Conservation (phyloP, 805 yeast genomes). For the Wickerhamiella azyma region DNA sequence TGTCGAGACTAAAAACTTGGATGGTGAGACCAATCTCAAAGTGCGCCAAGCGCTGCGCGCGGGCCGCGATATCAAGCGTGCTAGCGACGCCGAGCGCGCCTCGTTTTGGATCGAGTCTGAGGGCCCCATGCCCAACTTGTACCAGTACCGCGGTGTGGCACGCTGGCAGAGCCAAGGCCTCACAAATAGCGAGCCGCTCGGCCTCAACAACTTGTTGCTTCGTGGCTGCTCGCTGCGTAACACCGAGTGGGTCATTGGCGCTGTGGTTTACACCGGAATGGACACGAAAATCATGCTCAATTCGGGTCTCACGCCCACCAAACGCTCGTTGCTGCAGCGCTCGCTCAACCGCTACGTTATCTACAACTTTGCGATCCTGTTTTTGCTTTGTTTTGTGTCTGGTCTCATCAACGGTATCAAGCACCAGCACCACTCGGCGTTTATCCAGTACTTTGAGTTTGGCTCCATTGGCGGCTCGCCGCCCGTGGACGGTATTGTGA, state of each 20-base stretch:
- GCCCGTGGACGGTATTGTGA: constrained; percentile 50
- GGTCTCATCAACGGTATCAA: constrained; percentile 59
- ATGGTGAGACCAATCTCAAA: constrained; percentile 68
- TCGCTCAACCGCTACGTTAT: constrained; percentile 56
- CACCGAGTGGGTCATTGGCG: constrained; percentile 63
- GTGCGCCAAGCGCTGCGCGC: constrained; percentile 39
- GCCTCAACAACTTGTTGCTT: constrained; percentile 48
- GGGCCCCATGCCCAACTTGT: constrained; percentile 53
- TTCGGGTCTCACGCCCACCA: constrained; percentile 66
- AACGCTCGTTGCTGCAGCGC: constrained; percentile 48
- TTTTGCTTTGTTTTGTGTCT: constrained; percentile 51
- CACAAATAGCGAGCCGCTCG: constrained; percentile 36
- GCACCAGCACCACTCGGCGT: constrained; percentile 32
- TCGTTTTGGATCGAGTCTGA: constrained; percentile 56
- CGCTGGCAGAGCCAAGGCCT: constrained; percentile 19
- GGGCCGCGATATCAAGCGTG: constrained; percentile 44
- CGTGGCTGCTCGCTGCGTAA: constrained; percentile 64
- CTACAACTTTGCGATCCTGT: constrained; percentile 46
- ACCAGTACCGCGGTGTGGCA: constrained; percentile 33
- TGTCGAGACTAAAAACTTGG: constrained; percentile 58
- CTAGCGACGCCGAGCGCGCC: constrained; percentile 30
- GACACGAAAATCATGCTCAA: constrained; percentile 70
- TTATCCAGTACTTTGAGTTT: constrained; percentile 46
- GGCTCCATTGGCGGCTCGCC: constrained; percentile 46
- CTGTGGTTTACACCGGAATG: constrained; percentile 61